Evolutionary conservation across 1,284 basidiomycete species (phyloP), one percentile per base, ranked within the genome.

Genomic region (Sanghuangporus sanghuang): DNA sequence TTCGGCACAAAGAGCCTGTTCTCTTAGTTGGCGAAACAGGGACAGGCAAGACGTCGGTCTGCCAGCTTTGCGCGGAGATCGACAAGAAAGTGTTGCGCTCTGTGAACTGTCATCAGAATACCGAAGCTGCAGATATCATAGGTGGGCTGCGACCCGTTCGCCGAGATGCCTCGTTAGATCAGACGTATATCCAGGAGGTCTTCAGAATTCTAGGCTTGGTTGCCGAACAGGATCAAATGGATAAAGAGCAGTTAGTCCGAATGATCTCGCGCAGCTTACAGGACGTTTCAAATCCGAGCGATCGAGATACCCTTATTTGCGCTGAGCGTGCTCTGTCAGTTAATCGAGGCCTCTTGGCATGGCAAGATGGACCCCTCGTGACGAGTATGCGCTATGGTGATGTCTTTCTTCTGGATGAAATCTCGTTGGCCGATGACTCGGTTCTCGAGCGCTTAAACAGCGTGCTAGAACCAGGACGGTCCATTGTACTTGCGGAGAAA

Each of bases 1-100:
- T 98, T 54, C 85, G 85, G 39, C 94, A 92, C 76, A 90, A 98
- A 71, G 97, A 99, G 73, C 97, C 97, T 0, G 90, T 99, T 21
- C 81, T 99, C 3, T 83, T 99, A n/a, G 96, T 99, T 14, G 97
- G 97, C 0, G 96, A 99, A 76, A 99, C 97, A 0, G 97, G 97
- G 32, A 92, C 92, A 2, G 97, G 97, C 7, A 99, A 99, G 77
- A 99, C 97, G 0, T 96, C 95, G 0, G 92, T 98, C 23, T 98
- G 96, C 71, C 95, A 99, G 73, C 79, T 96, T 6, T 90, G 93
- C 65, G 92, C 96, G 0, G 80, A 86, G 55, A 86, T 87, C 3
- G 78, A 86, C 32, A 77, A 77, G 38, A 86, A 86, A 68, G 77
- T 76, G 46, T 79, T 99, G 16, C 80, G 90, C 68, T 83, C 86